Conservation (phyloP, 129 eudicot genomes). For the Chrysanthemum lavandulifolium region DNA sequence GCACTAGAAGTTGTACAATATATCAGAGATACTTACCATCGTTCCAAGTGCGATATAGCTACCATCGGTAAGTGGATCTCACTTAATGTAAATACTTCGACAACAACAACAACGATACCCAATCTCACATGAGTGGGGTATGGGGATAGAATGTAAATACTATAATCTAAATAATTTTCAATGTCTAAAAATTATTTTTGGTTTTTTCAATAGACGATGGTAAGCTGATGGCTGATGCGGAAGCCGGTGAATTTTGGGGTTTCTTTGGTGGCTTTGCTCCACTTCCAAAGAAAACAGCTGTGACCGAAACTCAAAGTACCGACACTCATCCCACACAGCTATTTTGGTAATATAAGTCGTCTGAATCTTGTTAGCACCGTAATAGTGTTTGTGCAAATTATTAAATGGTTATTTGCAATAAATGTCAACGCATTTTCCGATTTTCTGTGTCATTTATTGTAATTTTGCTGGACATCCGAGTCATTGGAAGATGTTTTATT, state of each 20-base stretch:
- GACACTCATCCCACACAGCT: conserved; percentile 46
- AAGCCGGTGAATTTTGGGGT: conserved; percentile 92
- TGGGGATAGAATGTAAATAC: not conserved
- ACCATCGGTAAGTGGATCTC: conserved; percentile 57
- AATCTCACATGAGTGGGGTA: no score
- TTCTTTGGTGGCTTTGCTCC: conserved; percentile 98
- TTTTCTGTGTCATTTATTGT: no score
- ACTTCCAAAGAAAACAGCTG: conserved; percentile 67
- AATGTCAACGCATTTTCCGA: no score
- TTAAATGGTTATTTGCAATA: no score
- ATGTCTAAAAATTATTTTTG: not conserved
- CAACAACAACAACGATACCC: no score
- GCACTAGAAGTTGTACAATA: conserved; percentile 93
- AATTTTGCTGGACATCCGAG: no score
- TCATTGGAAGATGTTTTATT: not conserved
- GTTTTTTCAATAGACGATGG: conserved; percentile 65
- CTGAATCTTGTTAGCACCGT: no score
- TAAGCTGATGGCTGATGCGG: conserved; percentile 92
- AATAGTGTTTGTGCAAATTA: no score
- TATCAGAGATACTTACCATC: conserved; percentile 76
- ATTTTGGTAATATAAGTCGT: conserved; percentile 45
- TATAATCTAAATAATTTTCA: not conserved
- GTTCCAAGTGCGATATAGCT: conserved; percentile 83
- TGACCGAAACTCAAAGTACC: conserved; percentile 38
- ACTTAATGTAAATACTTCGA: not conserved